These are phyloP conservation scores for Cladorrhinum sp. DNA, from an alignment of 2,329 filamentous ascomycete genomes.

Conservation along the genomic window DNA sequence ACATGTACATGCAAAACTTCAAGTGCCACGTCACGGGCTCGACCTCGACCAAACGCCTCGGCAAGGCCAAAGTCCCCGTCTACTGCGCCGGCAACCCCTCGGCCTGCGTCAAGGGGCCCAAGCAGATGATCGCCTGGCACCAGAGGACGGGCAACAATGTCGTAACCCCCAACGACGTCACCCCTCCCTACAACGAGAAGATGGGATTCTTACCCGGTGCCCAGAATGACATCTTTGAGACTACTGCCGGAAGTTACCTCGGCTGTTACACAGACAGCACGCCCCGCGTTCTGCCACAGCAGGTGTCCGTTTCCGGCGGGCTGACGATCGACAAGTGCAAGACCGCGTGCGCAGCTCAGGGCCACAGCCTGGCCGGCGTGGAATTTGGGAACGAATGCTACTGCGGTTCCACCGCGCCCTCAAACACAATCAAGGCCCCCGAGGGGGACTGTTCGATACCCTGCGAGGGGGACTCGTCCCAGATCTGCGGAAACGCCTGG, in stretches of 20 bases:
- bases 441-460: conserved; percentile 7
- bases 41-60: conserved; percentile 38
- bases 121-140: conserved; percentile 51
- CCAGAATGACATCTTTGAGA: conserved; percentile 32
- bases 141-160: conserved; percentile 38
- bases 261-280: neutral
- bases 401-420: conserved; percentile 1
- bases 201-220: conserved; percentile 35
- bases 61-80: conserved; percentile 38
- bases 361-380: conserved; percentile 3
- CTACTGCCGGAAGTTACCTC: neutral
- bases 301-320: neutral
- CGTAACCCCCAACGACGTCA: conserved; percentile 25
- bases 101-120: conserved; percentile 45
- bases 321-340: neutral
- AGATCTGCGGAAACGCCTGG: conserved; percentile 5
- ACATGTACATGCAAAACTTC: conserved; percentile 47
- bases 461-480: conserved; percentile 1
- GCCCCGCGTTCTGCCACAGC: conserved; percentile 1
- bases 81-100: conserved; percentile 41
- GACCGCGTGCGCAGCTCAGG: neutral
- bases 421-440: neutral
- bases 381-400: conserved; percentile 10
- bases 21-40: conserved; percentile 47
- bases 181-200: conserved; percentile 34